A percentile compares a stretch with the other conserved stretches of the same genome.
Evolutionary conservation across 1,139 yeast species (phyloP).

Genomic region (Spencermartinsiella ligniputridi): DNA sequence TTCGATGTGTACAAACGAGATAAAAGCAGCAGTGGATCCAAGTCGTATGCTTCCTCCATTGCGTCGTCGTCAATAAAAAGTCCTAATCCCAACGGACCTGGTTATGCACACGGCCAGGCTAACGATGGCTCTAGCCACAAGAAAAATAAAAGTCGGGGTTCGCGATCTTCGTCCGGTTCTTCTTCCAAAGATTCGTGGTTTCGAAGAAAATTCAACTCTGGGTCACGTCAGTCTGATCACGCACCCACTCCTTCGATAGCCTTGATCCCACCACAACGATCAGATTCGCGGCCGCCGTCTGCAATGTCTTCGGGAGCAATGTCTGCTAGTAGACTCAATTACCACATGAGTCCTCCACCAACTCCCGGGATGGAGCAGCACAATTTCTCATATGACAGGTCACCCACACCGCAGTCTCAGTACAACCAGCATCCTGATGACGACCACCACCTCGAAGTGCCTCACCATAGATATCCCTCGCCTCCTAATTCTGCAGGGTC

Average conservation of each 20-base stretch:
- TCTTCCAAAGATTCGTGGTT: not conserved
- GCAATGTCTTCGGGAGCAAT: not conserved
- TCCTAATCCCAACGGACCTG: not conserved
- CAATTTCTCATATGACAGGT: not conserved
- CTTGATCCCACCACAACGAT: not conserved
- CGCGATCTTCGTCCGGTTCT: constrained; percentile 1
- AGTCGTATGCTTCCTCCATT: constrained; percentile 1
- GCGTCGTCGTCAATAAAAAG: not conserved
- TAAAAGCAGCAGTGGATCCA: constrained; percentile 7
- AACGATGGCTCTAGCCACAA: not conserved
- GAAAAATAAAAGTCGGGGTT: not conserved
- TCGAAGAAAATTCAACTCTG: not conserved
- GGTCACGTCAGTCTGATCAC: not conserved
- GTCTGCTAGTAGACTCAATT: not conserved
- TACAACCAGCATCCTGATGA: not conserved
- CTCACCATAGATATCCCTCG: not conserved
- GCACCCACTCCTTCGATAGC: not conserved
- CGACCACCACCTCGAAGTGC: not conserved
- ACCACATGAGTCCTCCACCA: constrained; percentile 1
- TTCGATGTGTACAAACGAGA: constrained; percentile 32
- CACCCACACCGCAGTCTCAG: not conserved
- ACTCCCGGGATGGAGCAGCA: not conserved
- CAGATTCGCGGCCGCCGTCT: not conserved
- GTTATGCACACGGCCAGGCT: not conserved
- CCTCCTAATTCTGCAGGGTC: not conserved